These are phyloP conservation scores for Syzygium aromaticum DNA, from an alignment of 345 rosid genomes.

Conservation along the genomic window DNA sequence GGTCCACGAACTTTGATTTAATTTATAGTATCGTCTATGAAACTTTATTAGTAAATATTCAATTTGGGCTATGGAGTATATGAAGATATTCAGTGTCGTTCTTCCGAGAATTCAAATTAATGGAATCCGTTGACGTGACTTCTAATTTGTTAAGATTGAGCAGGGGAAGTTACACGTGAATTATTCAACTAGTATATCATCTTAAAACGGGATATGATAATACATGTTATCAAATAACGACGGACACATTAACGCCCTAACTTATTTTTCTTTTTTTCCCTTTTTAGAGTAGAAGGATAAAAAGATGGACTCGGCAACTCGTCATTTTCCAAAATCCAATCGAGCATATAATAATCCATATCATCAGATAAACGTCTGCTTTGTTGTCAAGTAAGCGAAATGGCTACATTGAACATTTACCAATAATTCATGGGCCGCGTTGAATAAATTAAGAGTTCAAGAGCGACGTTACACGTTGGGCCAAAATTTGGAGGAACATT, in stretches of 20 bases:
- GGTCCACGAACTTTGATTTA: too few relatives aligned
- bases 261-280: neutral
- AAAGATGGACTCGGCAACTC: neutral
- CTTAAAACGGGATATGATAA: neutral
- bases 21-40: too few relatives aligned
- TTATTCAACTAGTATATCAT: neutral
- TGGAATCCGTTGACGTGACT: neutral
- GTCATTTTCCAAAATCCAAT: neutral
- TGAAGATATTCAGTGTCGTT: rapidly evolving
- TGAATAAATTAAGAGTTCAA: neutral
- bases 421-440: rapidly evolving
- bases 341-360: rapidly evolving
- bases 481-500: too few relatives aligned
- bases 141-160: neutral
- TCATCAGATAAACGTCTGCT: neutral
- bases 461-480: neutral
- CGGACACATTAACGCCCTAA: neutral
- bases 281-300: neutral
- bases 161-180: rapidly evolving
- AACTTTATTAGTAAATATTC: neutral
- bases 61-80: too few relatives aligned
- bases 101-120: neutral
- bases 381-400: neutral
- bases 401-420: neutral
- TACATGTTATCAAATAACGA: neutral